phyloP scores from a whole-genome alignment of 805 yeast species.

The Nakazawaea pomicola region DNA sequence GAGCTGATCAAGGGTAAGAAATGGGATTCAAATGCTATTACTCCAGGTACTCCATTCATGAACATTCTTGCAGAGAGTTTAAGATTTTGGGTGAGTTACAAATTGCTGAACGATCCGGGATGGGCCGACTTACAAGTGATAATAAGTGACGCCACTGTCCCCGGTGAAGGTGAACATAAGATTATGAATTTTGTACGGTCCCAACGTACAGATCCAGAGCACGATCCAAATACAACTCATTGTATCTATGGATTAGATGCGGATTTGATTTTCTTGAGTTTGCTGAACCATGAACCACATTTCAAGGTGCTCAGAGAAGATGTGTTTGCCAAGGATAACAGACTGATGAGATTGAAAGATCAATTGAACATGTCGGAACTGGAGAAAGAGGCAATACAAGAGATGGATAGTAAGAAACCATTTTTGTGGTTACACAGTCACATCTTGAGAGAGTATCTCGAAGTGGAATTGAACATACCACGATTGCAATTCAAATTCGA shows the following conservation, averaged over 20 bases:
- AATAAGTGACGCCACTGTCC: constrained; percentile 92
- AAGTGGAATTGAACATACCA: constrained; percentile 72
- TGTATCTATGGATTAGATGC: constrained; percentile 98
- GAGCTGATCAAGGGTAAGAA: constrained; percentile 67
- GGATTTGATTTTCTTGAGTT: constrained; percentile 89
- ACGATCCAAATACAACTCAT: constrained; percentile 91
- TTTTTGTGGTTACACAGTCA: constrained; percentile 92
- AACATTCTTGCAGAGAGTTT: constrained; percentile 76
- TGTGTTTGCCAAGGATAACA: constrained; percentile 78
- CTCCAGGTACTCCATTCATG: constrained; percentile 99
- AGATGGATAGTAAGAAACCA: constrained; percentile 60
- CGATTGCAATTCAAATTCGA: constrained; percentile 72
- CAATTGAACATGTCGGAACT: constrained; percentile 58
- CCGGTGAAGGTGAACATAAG: constrained; percentile 99
- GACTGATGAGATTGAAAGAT: constrained; percentile 40
- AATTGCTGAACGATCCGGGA: constrained; percentile 83
- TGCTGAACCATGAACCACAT: constrained; percentile 98
- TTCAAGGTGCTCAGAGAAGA: constrained; percentile 92
- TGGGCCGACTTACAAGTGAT: constrained; percentile 89
- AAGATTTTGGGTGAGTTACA: constrained; percentile 89
- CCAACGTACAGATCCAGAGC: constrained; percentile 81
- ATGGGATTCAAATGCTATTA: constrained; percentile 95
- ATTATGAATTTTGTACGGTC: constrained; percentile 93
- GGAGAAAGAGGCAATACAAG: constrained; percentile 37
- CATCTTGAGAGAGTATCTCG: constrained; percentile 82